Evolutionary conservation across 139 green algal genomes (phyloP).

Genomic region (Coelastrella sp.): DNA sequence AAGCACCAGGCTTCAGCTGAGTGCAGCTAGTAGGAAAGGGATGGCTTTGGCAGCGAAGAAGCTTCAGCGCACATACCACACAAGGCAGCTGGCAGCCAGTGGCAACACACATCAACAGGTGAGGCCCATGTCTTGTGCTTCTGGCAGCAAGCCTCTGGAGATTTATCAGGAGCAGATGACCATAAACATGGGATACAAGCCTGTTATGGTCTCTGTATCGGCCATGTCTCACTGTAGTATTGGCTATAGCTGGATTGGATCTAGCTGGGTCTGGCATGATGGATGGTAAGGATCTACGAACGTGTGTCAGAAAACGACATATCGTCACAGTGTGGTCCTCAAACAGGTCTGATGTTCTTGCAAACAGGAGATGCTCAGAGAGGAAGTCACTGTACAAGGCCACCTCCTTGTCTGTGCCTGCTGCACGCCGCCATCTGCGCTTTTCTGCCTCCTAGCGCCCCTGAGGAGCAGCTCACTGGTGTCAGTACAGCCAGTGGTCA

Average conservation of each 20-base stretch:
- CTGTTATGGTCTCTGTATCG: too few relatives aligned
- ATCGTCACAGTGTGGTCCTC: too few relatives aligned
- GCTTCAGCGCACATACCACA: slow-evolving; percentile 26
- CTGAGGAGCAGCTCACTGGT: slow-evolving; percentile 13
- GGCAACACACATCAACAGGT: background rate
- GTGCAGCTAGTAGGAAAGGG: slow-evolving; percentile 7
- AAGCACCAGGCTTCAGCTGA: background rate
- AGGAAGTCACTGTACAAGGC: slow-evolving; percentile 6
- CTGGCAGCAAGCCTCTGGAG: background rate
- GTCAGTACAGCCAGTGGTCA: slow-evolving; percentile 1
- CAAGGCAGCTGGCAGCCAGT: background rate
- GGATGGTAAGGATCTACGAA: too few relatives aligned
- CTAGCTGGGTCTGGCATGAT: too few relatives aligned
- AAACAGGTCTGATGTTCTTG: background rate
- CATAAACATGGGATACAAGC: too few relatives aligned
- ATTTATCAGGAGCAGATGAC: too few relatives aligned
- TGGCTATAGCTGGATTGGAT: too few relatives aligned
- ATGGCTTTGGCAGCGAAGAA: slow-evolving; percentile 6
- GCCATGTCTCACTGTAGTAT: too few relatives aligned
- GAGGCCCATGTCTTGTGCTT: background rate
- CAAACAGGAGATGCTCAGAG: background rate
- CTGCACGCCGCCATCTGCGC: slow-evolving; percentile 13
- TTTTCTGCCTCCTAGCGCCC: slow-evolving; percentile 26
- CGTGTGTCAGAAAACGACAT: too few relatives aligned
- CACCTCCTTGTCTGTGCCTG: slow-evolving; percentile 5